A percentile compares a stretch with the other conserved stretches of the same genome.
These are phyloP conservation scores for Coniferiporia weirii DNA, from an alignment of 1,284 basidiomycete genomes.

Conservation along the genomic window DNA sequence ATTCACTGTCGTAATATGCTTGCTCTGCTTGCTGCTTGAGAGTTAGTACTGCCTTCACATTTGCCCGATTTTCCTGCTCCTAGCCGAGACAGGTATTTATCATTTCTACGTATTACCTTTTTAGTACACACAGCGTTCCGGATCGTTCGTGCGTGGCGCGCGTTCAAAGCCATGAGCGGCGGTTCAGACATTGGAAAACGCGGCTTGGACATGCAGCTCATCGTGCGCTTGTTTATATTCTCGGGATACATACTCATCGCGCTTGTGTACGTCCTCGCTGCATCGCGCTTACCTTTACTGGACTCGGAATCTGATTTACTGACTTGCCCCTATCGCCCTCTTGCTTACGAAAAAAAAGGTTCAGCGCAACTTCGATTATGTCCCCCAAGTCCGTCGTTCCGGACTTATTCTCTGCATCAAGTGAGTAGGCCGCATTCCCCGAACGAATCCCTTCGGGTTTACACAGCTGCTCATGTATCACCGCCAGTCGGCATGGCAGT, in stretches of 20 bases:
- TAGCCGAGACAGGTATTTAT: neutral
- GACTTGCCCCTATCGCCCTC: neutral
- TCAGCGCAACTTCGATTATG: slow-evolving; percentile 28
- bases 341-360: slow-evolving; percentile 20
- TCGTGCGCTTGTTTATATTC: slow-evolving; percentile 34
- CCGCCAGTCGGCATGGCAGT: slow-evolving; percentile 30
- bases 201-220: slow-evolving; percentile 26
- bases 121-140: slow-evolving; percentile 27
- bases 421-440: slow-evolving; percentile 21
- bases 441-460: too few relatives aligned
- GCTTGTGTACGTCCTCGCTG: slow-evolving; percentile 26
- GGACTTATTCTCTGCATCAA: slow-evolving; percentile 33
- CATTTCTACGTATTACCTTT: neutral
- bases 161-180: slow-evolving; percentile 25
- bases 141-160: slow-evolving; percentile 29
- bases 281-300: neutral
- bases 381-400: slow-evolving; percentile 24
- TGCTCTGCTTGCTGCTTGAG: slow-evolving; percentile 28
- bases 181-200: slow-evolving; percentile 7
- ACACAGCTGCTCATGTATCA: neutral
- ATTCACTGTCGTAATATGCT: slow-evolving; percentile 30
- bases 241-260: slow-evolving; percentile 31
- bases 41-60: slow-evolving; percentile 22
- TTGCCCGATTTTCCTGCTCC: neutral
- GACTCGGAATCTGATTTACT: neutral